A percentile compares a stretch with the other conserved stretches of the same genome.
phyloP scores from a whole-genome alignment of 2,329 filamentous ascomycete species.

The Trichoderma breve region DNA sequence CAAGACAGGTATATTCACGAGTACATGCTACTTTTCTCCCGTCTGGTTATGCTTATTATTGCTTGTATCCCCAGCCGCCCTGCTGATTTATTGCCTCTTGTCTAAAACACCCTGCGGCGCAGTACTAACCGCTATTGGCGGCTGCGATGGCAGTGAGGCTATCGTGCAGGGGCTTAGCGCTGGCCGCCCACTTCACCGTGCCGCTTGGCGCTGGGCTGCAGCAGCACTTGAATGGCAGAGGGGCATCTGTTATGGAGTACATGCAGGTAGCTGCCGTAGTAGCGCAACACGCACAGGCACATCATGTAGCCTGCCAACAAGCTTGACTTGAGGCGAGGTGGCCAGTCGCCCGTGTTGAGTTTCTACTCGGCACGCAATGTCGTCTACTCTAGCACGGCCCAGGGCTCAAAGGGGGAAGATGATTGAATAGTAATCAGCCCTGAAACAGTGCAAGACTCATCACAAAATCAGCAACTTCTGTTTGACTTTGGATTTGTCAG shows the following conservation, averaged over 20 bases:
- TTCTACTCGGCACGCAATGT: neutral
- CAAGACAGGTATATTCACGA: neutral
- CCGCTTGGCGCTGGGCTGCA: slow-evolving; percentile 6
- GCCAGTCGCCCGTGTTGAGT: neutral
- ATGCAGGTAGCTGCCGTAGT: neutral
- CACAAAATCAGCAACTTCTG: neutral
- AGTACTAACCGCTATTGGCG: slow-evolving; percentile 7
- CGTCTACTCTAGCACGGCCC: neutral
- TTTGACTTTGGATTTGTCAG: slow-evolving; percentile 7
- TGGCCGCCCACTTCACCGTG: neutral
- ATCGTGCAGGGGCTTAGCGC: slow-evolving; percentile 8
- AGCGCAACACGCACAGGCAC: neutral
- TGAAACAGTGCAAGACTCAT: neutral
- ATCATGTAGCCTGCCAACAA: neutral
- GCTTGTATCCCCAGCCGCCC: neutral
- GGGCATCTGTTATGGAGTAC: slow-evolving; percentile 13
- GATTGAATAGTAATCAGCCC: neutral
- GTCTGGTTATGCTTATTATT: neutral
- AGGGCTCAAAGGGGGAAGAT: neutral
- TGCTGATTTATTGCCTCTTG: slow-evolving; percentile 6
- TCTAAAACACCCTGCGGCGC: neutral
- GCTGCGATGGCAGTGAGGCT: neutral
- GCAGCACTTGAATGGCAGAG: neutral
- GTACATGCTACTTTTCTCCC: neutral
- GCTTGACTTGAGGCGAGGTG: neutral